These are phyloP conservation scores for Globisporangium radiosum DNA, from an alignment of 352 stramenopile genomes.

Conservation along the genomic window DNA sequence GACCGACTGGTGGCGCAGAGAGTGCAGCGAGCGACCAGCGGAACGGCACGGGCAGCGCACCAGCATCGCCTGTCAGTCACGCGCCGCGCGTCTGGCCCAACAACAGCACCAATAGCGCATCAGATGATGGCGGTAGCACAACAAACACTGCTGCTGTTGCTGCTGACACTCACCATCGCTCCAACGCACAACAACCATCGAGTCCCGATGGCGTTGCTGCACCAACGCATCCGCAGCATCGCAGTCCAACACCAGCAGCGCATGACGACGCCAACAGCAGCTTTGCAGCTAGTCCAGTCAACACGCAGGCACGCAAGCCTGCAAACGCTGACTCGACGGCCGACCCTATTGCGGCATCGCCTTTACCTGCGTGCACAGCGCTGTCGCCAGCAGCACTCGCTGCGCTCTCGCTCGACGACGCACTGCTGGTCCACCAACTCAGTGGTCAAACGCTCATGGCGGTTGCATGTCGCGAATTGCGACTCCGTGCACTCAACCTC, in stretches of 20 bases:
- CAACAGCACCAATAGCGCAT: background rate
- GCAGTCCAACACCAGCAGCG: background rate
- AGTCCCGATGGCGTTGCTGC: background rate
- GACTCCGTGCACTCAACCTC: conserved; percentile 60
- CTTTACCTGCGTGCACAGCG: no score
- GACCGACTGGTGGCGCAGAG: conserved; percentile 15
- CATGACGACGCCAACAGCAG: background rate
- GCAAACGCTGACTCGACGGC: background rate
- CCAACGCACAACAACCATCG: background rate
- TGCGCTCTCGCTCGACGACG: conserved; percentile 7
- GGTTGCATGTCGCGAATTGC: background rate
- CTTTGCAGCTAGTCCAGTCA: background rate
- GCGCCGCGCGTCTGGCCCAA: background rate
- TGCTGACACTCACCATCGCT: no score
- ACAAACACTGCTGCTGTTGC: no score
- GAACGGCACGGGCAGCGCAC: background rate
- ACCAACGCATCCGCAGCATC: no score
- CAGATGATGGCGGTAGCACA: background rate
- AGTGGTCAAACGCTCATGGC: background rate
- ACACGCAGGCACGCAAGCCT: background rate
- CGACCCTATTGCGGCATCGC: no score
- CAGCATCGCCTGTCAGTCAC: background rate
- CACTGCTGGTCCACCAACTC: background rate
- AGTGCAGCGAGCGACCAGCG: background rate
- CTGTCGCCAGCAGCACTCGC: background rate